Conservation (phyloP, 768 basidiomycete species). For the Lentinus tigrinus region DNA sequence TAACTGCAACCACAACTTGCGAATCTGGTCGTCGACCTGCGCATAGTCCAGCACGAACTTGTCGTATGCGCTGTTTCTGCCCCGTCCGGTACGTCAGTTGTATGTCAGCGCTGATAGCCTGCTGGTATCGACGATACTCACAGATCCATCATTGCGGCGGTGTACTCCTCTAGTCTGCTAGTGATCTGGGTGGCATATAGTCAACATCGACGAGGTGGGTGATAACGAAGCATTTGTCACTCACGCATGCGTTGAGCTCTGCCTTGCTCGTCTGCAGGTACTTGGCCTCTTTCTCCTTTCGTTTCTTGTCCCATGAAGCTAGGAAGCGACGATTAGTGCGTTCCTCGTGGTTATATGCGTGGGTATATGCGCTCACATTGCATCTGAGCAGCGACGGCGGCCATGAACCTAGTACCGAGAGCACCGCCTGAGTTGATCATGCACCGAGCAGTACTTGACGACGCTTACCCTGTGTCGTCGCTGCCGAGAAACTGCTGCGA, state of each 20-base stretch:
- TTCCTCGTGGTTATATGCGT: background rate
- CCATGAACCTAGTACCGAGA: slow-evolving; percentile 18
- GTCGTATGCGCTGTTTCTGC: slow-evolving; percentile 24
- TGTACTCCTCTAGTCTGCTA: slow-evolving; percentile 14
- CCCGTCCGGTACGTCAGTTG: background rate
- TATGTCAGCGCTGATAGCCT: too few relatives aligned
- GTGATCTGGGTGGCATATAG: slow-evolving; percentile 10
- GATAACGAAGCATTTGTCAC: background rate
- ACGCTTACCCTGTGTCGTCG: slow-evolving; percentile 24
- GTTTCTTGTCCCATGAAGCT: slow-evolving; percentile 30
- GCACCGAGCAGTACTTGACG: background rate
- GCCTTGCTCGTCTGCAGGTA: slow-evolving; percentile 17
- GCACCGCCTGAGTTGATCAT: background rate
- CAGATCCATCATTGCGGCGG: slow-evolving; percentile 19
- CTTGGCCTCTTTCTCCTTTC: slow-evolving; percentile 25
- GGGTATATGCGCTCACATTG: slow-evolving; percentile 24
- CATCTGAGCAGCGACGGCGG: slow-evolving; percentile 25
- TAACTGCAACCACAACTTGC: slow-evolving; percentile 23
- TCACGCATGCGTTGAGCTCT: slow-evolving; percentile 23
- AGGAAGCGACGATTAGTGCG: background rate
- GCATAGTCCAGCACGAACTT: slow-evolving; percentile 29
- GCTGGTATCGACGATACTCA: slow-evolving; percentile 8
- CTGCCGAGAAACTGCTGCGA: slow-evolving; percentile 17
- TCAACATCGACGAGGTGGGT: background rate
- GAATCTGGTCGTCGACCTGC: slow-evolving; percentile 26